phyloP scores from a whole-genome alignment of 352 stramenopile genomes.

The Phytophthora litchii region DNA sequence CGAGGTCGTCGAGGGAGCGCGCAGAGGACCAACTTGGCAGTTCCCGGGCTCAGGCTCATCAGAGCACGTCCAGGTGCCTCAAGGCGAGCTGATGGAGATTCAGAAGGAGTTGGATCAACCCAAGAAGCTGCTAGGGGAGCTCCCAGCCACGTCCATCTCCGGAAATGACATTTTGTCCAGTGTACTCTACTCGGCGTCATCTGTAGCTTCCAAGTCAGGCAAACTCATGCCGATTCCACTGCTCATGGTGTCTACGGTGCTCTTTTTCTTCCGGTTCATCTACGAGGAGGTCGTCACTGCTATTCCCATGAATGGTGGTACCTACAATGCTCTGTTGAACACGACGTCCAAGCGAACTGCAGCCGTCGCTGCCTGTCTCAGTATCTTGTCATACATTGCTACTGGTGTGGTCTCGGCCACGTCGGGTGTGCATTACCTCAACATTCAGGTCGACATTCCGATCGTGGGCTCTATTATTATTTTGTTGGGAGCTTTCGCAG shows the following conservation, averaged over 20 bases:
- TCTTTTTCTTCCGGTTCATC: conserved; percentile 76
- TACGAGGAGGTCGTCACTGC: conserved; percentile 90
- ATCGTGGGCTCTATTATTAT: conserved; percentile 43
- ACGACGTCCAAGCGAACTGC: conserved; percentile 89
- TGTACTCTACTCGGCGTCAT: conserved; percentile 70
- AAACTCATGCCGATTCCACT: conserved; percentile 84
- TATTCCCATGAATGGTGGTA: conserved; percentile 89
- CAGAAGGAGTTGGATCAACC: conserved; percentile 35
- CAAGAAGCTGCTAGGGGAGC: conserved; percentile 59
- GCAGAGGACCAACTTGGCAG: conserved; percentile 43
- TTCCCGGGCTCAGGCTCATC: conserved; percentile 44
- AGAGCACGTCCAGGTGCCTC: conserved; percentile 42
- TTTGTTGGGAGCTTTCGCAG: conserved; percentile 78
- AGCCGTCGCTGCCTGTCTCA: conserved; percentile 77
- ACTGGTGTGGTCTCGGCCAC: conserved; percentile 77
- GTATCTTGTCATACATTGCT: conserved; percentile 90
- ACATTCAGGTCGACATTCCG: conserved; percentile 61
- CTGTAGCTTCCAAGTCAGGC: conserved; percentile 52
- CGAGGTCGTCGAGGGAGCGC: conserved; percentile 40
- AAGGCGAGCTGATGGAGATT: conserved; percentile 43
- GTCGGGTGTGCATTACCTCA: conserved; percentile 82
- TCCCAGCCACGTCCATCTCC: conserved; percentile 81
- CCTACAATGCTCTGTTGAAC: conserved; percentile 92
- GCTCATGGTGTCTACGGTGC: conserved; percentile 64
- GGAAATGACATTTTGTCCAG: conserved; percentile 91